Evolutionary conservation across 2,329 filamentous ascomycete genomes (phyloP), one percentile per base, ranked within the genome.

Genomic region (Diaporthe humulicola): DNA sequence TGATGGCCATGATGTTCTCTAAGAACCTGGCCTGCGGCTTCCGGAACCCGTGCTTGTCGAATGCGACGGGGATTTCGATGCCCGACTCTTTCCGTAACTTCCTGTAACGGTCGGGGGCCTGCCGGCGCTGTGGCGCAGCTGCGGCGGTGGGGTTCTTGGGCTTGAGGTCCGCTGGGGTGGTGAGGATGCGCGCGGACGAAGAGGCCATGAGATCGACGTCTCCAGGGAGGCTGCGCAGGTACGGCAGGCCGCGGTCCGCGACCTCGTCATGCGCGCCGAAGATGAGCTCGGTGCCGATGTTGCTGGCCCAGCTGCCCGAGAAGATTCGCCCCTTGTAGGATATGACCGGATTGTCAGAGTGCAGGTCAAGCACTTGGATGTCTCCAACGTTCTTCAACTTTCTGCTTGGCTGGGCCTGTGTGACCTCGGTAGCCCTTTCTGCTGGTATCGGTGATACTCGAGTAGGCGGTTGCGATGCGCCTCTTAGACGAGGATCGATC

Each of bases 351-450:
- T 94, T 93, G 3, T 85, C 80, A 1, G 93, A 93, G 82, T 98
- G 93, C 4, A 98, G 88, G 38, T 95, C 95, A n/a, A 97, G 87
- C 69, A 98, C 92, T 80, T 98, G 95, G 8, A 98, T 90, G 52
- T 89, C 84, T 40, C 85, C 75, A 8, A 77, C 52, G 28, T 60
- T 67, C 33, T 71, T 48, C 58, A 73, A 36, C 50, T 56, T 66
- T 40, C 70, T 76, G 54, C 60, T 42, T 38, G 54, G 45, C 19
- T 66, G 56, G n/a, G 22, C n/a, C 38, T 28, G 45, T 56, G 45
- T 10, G 15, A 45, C 33, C 42, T 50, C 50, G 56, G 38, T 54
- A 15, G 33, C 76, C 17, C 64, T 22, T 72, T 70, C 22, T 76
- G 74, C 56, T 73, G 71, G 36, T 73, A 70, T 40, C 57, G 64